Evolutionary conservation across 139 green algal species (phyloP), one percentile per base, ranked within the genome.

Genomic region (Chlorella sp.): DNA sequence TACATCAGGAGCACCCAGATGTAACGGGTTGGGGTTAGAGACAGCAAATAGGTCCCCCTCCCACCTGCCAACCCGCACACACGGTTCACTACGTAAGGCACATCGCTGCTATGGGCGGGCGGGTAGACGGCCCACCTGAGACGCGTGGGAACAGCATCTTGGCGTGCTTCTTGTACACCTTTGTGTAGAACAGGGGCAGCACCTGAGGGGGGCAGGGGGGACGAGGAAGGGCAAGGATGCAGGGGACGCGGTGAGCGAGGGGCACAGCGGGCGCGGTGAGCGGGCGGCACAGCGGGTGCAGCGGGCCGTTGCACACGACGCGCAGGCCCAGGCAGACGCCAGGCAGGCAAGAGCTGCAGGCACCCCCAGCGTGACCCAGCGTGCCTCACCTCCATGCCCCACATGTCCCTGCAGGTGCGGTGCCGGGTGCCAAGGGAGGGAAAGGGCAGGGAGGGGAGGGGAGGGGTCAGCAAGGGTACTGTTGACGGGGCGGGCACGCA

Each of bases 391-490:
- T 88, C 88, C 81, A 53, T 86, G 88, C 89, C 90, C 81, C 89
- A 91, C 68, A 93, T 87, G 61, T 95, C 93, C 39, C 48, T 78
- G 71, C 71, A 5, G 48, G 48, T 57, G 48, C 48, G 48, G 48
- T 57, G 48, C 9, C 7, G 48, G 48, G 48, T 57, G 48, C 48
- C 48, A 40, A 30, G 32, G 32, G 71, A 57, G 19, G 18, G 32
- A 40, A 40, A 30, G 24, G 32, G 18, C 2, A 76, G 68, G 18
- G 22, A 76, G 68, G 68, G 68, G 68, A 76, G 68, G 68, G 64
- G n/a, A n/a, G 64, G 64, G 15, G 64, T 26, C 64, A 73, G 24
- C 64, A 73, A 73, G 11, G 22, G 64, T n/a, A n/a, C n/a, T n/a
- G n/a, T n/a, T n/a, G n/a, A n/a, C n/a, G n/a, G n/a, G n/a, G n/a